phyloP scores from a whole-genome alignment of 75 land plant species.

The Pinus tabuliformis region DNA sequence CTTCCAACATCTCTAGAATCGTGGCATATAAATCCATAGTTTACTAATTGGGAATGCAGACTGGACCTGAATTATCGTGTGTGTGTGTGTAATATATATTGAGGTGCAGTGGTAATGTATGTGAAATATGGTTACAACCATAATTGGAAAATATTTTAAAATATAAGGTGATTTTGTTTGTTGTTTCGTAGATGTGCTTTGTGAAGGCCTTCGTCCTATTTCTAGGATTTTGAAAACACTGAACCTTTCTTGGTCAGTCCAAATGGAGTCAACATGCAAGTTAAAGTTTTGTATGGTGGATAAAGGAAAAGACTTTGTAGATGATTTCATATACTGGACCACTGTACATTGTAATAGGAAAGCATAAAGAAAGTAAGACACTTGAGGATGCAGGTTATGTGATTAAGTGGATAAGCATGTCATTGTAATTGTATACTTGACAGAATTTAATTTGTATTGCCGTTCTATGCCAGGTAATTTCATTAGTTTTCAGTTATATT shows the following conservation, averaged over 20 bases:
- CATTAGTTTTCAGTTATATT: no score
- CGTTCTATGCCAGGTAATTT: no score
- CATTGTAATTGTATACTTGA: no score
- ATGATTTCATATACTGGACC: neutral
- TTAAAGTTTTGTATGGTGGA: neutral
- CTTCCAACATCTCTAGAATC: neutral
- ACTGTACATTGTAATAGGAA: neutral
- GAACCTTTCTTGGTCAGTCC: no score
- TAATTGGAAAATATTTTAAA: neutral
- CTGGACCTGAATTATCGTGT: neutral
- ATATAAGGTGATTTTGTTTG: neutral
- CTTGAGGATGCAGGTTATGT: no score
- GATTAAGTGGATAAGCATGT: no score
- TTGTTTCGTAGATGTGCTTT: neutral
- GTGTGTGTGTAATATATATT: no score
- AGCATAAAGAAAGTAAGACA: no score
- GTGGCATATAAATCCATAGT: neutral
- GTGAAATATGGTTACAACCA: neutral
- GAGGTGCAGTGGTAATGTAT: no score
- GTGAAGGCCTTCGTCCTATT: neutral
- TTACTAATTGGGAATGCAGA: neutral
- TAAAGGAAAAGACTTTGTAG: neutral
- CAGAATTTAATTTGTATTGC: no score
- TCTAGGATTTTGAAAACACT: no score
- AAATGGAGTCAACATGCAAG: neutral